These are phyloP conservation scores for Gloeopeniophorella convolvens DNA, from an alignment of 768 basidiomycete genomes.

Conservation along the genomic window DNA sequence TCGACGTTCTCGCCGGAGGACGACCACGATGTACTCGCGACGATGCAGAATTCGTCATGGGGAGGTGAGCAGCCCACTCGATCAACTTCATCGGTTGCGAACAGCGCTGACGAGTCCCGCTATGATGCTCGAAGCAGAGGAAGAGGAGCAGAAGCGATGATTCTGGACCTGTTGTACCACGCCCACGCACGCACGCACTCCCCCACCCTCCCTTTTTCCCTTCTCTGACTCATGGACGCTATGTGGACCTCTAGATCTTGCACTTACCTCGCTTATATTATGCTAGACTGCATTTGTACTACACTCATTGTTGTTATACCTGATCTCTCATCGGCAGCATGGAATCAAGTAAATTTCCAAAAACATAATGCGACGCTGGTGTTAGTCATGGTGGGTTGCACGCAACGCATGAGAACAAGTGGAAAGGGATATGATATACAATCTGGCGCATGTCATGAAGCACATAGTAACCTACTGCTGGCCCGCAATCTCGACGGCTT, in stretches of 20 bases:
- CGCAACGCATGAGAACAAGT: neutral
- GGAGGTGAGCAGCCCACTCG: conserved; percentile 43
- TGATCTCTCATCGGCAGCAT: neutral
- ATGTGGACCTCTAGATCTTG: neutral
- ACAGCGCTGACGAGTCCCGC: conserved; percentile 23
- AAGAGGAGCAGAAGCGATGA: conserved; percentile 31
- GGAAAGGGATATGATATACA: neutral
- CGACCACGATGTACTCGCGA: conserved; percentile 42
- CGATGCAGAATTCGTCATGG: conserved; percentile 66
- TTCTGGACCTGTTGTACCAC: neutral
- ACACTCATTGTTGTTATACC: conserved; percentile 12
- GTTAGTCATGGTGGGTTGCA: neutral
- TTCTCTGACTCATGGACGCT: neutral
- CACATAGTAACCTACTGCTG: conserved; percentile 1
- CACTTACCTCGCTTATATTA: conserved; percentile 9
- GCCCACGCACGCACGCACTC: neutral
- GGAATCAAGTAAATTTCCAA: conserved; percentile 11
- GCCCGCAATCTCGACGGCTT: conserved; percentile 21
- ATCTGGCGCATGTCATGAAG: neutral
- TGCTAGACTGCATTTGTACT: conserved; percentile 13
- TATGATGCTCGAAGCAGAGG: conserved; percentile 42
- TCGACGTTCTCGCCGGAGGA: conserved; percentile 27
- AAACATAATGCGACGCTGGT: neutral
- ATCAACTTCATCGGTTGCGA: neutral
- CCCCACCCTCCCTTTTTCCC: neutral